Evolutionary conservation across 306 rosid genomes (phyloP), one percentile per base, ranked within the genome.

Genomic region (Gastrolobium villosum): DNA sequence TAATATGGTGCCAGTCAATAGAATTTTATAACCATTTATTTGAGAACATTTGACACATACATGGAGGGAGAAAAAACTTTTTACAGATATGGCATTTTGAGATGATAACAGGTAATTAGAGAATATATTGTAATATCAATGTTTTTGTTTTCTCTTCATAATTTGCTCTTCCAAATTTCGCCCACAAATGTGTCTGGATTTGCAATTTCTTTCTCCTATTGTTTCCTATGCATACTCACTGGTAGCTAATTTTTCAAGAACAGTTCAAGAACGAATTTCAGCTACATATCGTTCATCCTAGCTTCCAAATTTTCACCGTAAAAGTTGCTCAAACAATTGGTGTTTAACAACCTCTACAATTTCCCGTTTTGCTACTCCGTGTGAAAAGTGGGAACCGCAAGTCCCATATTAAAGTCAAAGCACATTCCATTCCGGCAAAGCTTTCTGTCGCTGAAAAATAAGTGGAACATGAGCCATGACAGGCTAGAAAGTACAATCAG

Each of bases 401-500:
- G 7, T 32, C 39, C 15, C n/a, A 1, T 14, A 35, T 41, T 20
- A 60, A 31, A 70, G 64, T 79, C 82, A 79, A 72, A 31, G 31
- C 59, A 10, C 7, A 11, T 53, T 48, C 61, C 70, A 4, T 68
- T 65, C 43, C 15, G 6, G 34, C 31, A n/a, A 31, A 2, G 57
- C 32, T 35, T 10, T 4, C 13, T 3, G 61, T 7, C 4, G 5
- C 56, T 30, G 72, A 28, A 60, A 61, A 78, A 59, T 9, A 2
- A 30, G 37, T 37, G 76, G 31, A 57, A 77, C 46, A 78, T 20
- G 60, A 56, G 45, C n/a, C 26, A 50, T n/a, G 73, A 40, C 71
- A 56, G 83, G 66, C 26, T 6, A 65, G 79, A 77, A 74, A 78
- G 65, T 15, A 56, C 76, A 65, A 67, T 2, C 7, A 46, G 74